These are phyloP conservation scores for Ogataea populi-albae DNA, from an alignment of 805 yeast species.

Conservation along the genomic window DNA sequence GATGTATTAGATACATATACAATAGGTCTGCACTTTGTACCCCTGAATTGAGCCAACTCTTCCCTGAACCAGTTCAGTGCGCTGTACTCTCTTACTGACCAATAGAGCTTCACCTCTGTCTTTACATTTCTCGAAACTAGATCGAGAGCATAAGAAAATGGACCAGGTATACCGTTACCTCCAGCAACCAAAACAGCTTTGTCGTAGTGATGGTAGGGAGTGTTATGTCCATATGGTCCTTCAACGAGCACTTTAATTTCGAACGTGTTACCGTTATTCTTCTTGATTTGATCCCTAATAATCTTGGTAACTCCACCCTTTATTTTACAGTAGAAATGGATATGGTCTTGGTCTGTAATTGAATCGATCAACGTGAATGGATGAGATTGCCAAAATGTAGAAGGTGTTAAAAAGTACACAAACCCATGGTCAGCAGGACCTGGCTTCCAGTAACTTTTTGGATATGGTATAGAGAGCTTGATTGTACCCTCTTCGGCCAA, in stretches of 20 bases:
- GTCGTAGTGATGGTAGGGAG: constrained; percentile 49
- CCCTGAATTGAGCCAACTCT: constrained; percentile 37
- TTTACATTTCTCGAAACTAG: constrained; percentile 32
- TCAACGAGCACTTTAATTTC: constrained; percentile 46
- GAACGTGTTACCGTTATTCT: constrained; percentile 26
- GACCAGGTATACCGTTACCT: constrained; percentile 72
- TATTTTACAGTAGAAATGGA: constrained; percentile 46
- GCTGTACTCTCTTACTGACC: constrained; percentile 58
- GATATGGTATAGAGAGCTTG: constrained; percentile 45
- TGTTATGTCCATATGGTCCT: constrained; percentile 69
- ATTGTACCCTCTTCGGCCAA: constrained; percentile 46
- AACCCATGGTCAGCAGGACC: constrained; percentile 61
- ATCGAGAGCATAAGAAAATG: constrained; percentile 40
- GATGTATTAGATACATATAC: constrained; percentile 41
- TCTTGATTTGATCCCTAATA: constrained; percentile 32
- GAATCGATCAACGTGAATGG: constrained; percentile 56
- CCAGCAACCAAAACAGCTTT: constrained; percentile 64
- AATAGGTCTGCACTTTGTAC: constrained; percentile 35
- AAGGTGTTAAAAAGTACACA: constrained; percentile 52
- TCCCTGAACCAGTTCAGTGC: constrained; percentile 51
- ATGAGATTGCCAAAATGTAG: constrained; percentile 53
- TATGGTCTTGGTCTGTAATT: constrained; percentile 32
- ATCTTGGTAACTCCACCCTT: constrained; percentile 57
- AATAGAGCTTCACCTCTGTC: constrained; percentile 46
- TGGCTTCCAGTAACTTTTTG: constrained; percentile 44